Evolutionary conservation across 2,329 filamentous ascomycete species (phyloP).

Genomic region (Zymoseptoria pseudotritici): DNA sequence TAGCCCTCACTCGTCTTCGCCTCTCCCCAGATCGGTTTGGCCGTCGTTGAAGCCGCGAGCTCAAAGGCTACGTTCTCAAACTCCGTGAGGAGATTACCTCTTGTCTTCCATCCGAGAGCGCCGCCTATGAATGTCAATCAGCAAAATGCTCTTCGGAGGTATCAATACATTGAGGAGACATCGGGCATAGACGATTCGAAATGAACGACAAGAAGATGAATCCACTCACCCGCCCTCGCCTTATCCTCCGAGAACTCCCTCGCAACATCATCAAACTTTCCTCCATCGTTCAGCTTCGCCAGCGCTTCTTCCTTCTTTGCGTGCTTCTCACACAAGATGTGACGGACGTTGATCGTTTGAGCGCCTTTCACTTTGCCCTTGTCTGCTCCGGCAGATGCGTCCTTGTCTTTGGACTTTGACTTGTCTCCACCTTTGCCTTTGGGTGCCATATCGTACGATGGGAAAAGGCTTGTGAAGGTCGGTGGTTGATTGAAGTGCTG

Average conservation of each 20-base stretch:
- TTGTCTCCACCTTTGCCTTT: conserved; percentile 26
- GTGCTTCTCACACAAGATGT: conserved; percentile 72
- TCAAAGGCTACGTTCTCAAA: conserved; percentile 69
- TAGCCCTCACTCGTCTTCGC: conserved; percentile 70
- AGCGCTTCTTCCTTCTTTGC: conserved; percentile 70
- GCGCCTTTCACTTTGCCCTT: conserved; percentile 46
- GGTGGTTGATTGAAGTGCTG: neutral
- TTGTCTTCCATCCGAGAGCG: conserved; percentile 62
- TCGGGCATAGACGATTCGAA: neutral
- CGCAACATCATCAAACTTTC: conserved; percentile 69
- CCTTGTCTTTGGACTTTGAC: conserved; percentile 16
- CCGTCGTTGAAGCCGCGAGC: conserved; percentile 58
- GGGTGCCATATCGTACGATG: conserved; percentile 24
- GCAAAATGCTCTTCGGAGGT: neutral
- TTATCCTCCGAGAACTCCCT: conserved; percentile 70
- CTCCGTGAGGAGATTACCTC: conserved; percentile 55
- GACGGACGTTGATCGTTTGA: conserved; percentile 64
- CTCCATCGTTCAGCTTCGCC: conserved; percentile 57
- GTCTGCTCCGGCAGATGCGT: conserved; percentile 9
- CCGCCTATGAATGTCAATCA: conserved; percentile 47
- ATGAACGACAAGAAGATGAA: neutral
- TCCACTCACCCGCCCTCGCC: conserved; percentile 49
- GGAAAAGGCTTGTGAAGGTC: neutral
- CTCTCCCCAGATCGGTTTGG: conserved; percentile 58
- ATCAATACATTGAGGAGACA: no score